phyloP scores from a whole-genome alignment of 768 basidiomycete genomes.

The Piloderma croceum region DNA sequence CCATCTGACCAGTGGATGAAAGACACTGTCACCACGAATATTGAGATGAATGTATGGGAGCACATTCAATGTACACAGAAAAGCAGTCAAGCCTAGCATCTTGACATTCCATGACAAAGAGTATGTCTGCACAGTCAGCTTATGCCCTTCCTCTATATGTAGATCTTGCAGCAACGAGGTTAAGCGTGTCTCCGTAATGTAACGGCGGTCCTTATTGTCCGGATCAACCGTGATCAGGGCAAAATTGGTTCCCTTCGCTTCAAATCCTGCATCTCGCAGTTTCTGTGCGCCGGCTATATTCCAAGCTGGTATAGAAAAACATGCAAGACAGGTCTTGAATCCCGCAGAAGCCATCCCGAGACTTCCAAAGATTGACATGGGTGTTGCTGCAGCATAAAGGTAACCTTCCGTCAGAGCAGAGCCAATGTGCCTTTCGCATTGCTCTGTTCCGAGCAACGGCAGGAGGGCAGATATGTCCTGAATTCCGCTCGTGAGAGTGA shows the following conservation, averaged over 20 bases:
- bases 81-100: too few relatives aligned
- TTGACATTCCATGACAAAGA: too few relatives aligned
- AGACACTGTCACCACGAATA: too few relatives aligned
- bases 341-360: slow-evolving; percentile 18
- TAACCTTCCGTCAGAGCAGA: slow-evolving; percentile 15
- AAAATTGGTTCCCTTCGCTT: slow-evolving; percentile 7
- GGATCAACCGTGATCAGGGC: slow-evolving; percentile 13
- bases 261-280: slow-evolving; percentile 10
- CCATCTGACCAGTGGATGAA: too few relatives aligned
- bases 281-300: slow-evolving; percentile 7
- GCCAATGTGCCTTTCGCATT: slow-evolving; percentile 18
- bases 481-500: slow-evolving; percentile 17
- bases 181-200: slow-evolving; percentile 8
- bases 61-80: too few relatives aligned
- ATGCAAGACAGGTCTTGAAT: slow-evolving; percentile 11
- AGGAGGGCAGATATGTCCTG: slow-evolving; percentile 22
- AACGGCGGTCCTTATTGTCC: slow-evolving; percentile 1
- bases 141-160: too few relatives aligned
- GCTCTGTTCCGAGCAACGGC: slow-evolving; percentile 20
- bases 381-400: slow-evolving; percentile 20
- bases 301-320: slow-evolving; percentile 5
- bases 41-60: too few relatives aligned
- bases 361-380: slow-evolving; percentile 21
- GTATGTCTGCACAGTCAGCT: too few relatives aligned
- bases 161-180: slow-evolving; percentile 4